phyloP scores from a whole-genome alignment of 1,284 basidiomycete genomes.

The Psilocybe mexicana region DNA sequence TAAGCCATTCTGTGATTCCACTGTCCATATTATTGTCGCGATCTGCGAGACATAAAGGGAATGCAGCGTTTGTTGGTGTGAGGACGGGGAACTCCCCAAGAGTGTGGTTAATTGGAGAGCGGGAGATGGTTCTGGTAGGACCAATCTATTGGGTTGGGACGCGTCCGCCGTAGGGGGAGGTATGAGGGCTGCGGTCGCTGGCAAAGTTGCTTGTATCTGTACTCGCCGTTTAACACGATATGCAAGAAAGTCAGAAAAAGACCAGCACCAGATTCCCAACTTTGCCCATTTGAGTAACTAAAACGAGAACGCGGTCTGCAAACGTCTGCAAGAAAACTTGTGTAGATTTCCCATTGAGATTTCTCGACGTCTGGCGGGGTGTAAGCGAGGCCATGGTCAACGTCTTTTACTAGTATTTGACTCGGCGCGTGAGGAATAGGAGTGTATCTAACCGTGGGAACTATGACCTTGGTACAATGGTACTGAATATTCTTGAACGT shows the following conservation, averaged over 20 bases:
- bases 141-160: slow-evolving; percentile 32
- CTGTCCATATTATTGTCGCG: slow-evolving; percentile 80
- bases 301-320: slow-evolving; percentile 76
- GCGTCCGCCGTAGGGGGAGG: slow-evolving; percentile 39
- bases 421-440: too few relatives aligned
- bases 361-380: slow-evolving; percentile 42
- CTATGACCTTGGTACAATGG: not conserved
- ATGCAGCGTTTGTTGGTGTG: slow-evolving; percentile 69
- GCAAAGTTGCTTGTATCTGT: slow-evolving; percentile 83
- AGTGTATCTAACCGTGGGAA: not conserved
- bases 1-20: slow-evolving; percentile 41
- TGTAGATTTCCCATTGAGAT: slow-evolving; percentile 60
- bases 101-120: slow-evolving; percentile 76
- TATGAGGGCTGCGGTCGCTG: slow-evolving; percentile 62
- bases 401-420: not conserved
- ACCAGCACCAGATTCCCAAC: slow-evolving; percentile 76
- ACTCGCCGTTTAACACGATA: slow-evolving; percentile 3
- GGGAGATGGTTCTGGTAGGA: slow-evolving; percentile 69
- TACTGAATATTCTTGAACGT: too few relatives aligned
- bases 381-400: slow-evolving; percentile 25
- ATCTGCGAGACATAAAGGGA: slow-evolving; percentile 85
- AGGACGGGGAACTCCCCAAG: slow-evolving; percentile 69
- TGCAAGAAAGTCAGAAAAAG: slow-evolving; percentile 3
- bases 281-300: slow-evolving; percentile 87
- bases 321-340: slow-evolving; percentile 79